Evolutionary conservation across 1,139 yeast species (phyloP), one percentile per base, ranked within the genome.

Genomic region (Casaregolazyma suthepensis): DNA sequence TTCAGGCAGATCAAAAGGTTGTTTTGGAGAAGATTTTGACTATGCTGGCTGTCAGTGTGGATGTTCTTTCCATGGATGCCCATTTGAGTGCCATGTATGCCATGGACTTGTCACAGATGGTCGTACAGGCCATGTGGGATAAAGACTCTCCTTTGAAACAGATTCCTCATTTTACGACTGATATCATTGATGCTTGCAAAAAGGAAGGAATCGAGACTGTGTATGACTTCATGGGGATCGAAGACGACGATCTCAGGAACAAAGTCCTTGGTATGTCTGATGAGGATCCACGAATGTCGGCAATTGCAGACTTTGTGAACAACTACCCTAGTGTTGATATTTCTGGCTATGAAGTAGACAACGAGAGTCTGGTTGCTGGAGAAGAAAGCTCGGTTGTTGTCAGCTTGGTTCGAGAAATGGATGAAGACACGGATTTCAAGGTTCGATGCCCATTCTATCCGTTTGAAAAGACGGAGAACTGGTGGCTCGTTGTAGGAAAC

Each of bases 21-120:
- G 76, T 90, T 1, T 66, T 90, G 17, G 71, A 72, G 29, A 77
- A 71, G 48, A 69, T 80, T 0, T 59, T 85, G 47, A 74, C 73
- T 2, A 65, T 90, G 35, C 70, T 88, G 9, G 76, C 82, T 60
- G 89, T 93, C 0, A 73, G 83, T 54, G 83, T 88, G 29, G 97
- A 93, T 66, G 73, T 85, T 1, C 71, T 90, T 46, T 82, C 96
- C 0, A 81, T 91, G 59, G 91, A 88, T 56, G 97, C 98, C 0
- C 75, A 77, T 59, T 70, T 91, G 63, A 87, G 83, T 66, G 90
- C 96, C 0, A 75, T 89, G 59, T 78, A 79, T 52, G 94, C 90
- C 0, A 88, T 93, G 87, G 98, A 93, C 66, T 67, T 91, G 54
- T 80, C 87, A 1, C 99, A 93, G 65, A 87, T 90, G 96, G 71